Base-by-base conservation (phyloP, 1,284 basidiomycete genomes). In the Apiotrichum sp. region DNA sequence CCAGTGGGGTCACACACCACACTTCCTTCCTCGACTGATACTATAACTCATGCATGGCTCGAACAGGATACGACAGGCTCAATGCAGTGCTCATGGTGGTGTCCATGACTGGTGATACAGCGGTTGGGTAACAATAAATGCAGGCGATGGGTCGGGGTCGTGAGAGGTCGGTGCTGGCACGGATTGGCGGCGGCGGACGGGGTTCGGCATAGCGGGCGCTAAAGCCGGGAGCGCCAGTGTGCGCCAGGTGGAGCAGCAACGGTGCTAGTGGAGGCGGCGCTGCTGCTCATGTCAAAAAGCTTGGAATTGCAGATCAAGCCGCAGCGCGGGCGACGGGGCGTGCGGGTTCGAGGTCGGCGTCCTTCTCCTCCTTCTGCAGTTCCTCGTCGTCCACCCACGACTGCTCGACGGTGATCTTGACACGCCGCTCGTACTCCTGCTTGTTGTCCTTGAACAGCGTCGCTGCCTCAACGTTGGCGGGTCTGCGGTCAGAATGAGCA, bases 401-500 rank as follows among this genome's bases (percentile, higher is more conserved):
- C 32, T 66, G 64, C 55, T 72, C 70, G 22, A 72, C 70, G 4
- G 70, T 72, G 6, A 59, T 50, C 77, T 93, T 90, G 47, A 97
- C 93, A 56, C 91, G 78, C 57, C 92, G 80, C 35, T 96, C 88
- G 72, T 96, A 97, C 79, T 96, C 93, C 79, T 97, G 98, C 87
- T 96, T 93, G 71, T 98, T 98, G 75, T 98, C 95, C 56, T 93
- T 80, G 72, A 96, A 98, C 60, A 98, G 77, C 73, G 91, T 89
- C 2, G 95, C 95, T 0, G 95, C 95, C 78, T 98, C 95, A 1
- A 93, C 93, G 70, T 98, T 98, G 1, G 95, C 95, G 5, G 95
- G 95, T 71, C 91, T 95, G 63, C 5, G 31, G 45, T 34, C 32
- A 38, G 46, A 47, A 41, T 38, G 36, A 13, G 36, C 36, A 38